Conservation (phyloP, 2,329 filamentous ascomycete genomes). For the Phaeosphaeria sp. region DNA sequence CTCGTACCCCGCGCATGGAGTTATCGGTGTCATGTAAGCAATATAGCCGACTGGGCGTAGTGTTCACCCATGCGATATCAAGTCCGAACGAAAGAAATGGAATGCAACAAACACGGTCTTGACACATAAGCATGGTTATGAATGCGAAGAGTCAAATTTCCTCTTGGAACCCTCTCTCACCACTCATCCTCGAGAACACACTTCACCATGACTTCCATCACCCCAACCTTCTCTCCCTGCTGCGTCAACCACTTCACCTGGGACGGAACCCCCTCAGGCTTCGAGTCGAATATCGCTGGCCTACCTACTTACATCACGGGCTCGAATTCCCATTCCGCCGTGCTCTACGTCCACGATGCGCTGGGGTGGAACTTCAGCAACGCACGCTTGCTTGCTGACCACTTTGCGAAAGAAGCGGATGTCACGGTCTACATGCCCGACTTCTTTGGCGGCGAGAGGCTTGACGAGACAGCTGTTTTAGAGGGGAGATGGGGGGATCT, state of each 20-base stretch:
- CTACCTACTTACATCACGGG: constrained; percentile 50
- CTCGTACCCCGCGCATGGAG: background rate
- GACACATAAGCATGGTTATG: background rate
- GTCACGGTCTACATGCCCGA: constrained; percentile 55
- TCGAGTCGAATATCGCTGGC: constrained; percentile 37
- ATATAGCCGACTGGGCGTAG: constrained; percentile 1
- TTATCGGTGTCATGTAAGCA: background rate
- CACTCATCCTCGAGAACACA: too few relatives aligned
- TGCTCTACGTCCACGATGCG: constrained; percentile 49
- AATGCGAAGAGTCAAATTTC: too few relatives aligned
- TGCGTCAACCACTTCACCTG: constrained; percentile 43
- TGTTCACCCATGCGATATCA: background rate
- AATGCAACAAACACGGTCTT: background rate
- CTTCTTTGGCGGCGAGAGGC: constrained; percentile 37
- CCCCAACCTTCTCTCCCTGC: constrained; percentile 19
- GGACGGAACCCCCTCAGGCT: constrained; percentile 44
- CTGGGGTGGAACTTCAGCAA: constrained; percentile 55
- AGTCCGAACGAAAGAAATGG: background rate
- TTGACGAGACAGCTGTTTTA: constrained; percentile 10
- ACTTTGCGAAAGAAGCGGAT: constrained; percentile 50
- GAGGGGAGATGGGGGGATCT: constrained; percentile 29
- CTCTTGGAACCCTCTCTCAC: too few relatives aligned
- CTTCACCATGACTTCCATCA: constrained; percentile 2
- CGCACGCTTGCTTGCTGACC: constrained; percentile 52
- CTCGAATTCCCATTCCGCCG: constrained; percentile 45